Percentiles rank a stretch among this genome's conserved stretches.
These are phyloP conservation scores for Leccinum disarticulatum DNA, from an alignment of 768 basidiomycete species.

Conservation along the genomic window DNA sequence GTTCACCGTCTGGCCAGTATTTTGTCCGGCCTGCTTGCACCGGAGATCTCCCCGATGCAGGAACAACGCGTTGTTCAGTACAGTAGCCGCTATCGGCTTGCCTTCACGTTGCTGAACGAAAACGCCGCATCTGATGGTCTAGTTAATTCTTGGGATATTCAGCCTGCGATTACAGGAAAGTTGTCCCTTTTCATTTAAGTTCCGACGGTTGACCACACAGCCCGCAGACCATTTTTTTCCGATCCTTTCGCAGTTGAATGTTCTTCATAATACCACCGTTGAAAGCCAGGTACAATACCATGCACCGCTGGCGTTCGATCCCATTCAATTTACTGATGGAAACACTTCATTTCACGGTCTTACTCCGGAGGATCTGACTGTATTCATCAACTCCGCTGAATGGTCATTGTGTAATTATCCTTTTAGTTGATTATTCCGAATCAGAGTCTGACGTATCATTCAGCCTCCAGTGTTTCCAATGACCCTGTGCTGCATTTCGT, in stretches of 20 bases:
- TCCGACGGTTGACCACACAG: constrained; percentile 16
- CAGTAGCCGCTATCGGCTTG: constrained; percentile 76
- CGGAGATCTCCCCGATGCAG: constrained; percentile 47
- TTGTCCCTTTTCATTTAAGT: constrained; percentile 19
- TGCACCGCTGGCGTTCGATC: constrained; percentile 83
- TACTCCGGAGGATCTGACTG: constrained; percentile 79
- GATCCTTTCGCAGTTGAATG: constrained; percentile 53
- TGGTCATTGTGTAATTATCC: constrained; percentile 79
- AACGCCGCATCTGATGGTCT: constrained; percentile 67
- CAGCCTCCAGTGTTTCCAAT: constrained; percentile 89
- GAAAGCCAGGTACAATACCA: constrained; percentile 95
- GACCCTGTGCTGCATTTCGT: constrained; percentile 95
- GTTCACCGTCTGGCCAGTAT: constrained; percentile 41
- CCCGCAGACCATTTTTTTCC: constrained; percentile 68
- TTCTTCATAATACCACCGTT: constrained; percentile 86
- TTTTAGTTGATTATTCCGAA: constrained; percentile 14
- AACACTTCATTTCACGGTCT: constrained; percentile 52
- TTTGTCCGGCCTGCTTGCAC: constrained; percentile 40
- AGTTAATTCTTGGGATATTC: constrained; percentile 72
- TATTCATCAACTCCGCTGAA: constrained; percentile 94
- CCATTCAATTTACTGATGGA: constrained; percentile 36
- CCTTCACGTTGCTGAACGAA: constrained; percentile 93
- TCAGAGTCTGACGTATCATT: constrained; percentile 4
- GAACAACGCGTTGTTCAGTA: constrained; percentile 67
- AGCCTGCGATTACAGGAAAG: constrained; percentile 62